A percentile compares a stretch with the other conserved stretches of the same genome.
Conservation (phyloP, 2,329 filamentous ascomycete species). For the Zymoseptoria brevis region DNA sequence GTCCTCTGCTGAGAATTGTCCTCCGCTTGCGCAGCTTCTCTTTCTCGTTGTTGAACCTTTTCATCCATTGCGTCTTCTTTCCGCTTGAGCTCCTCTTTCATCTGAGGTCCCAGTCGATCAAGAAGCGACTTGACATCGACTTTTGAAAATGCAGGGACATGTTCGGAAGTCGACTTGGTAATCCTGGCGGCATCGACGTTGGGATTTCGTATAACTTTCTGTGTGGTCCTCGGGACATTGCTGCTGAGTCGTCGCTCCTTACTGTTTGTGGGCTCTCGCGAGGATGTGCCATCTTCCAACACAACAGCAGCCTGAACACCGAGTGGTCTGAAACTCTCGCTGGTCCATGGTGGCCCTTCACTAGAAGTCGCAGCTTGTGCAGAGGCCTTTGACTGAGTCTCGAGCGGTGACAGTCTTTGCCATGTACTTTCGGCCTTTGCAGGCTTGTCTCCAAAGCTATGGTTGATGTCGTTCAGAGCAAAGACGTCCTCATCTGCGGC, state of each 20-base stretch:
- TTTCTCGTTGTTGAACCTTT: neutral
- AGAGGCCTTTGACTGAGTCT: neutral
- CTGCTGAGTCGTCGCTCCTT: neutral
- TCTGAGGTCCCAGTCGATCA: neutral
- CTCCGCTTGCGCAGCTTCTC: neutral
- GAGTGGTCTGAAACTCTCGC: neutral
- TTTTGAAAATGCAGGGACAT: neutral
- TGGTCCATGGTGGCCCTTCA: neutral
- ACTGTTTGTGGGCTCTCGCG: neutral
- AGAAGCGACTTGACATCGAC: neutral
- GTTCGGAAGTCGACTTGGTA: neutral
- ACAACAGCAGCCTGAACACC: neutral
- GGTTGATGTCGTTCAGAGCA: conserved; percentile 17
- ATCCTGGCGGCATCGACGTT: neutral
- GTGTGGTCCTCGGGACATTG: neutral
- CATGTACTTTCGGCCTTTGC: neutral
- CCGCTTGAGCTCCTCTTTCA: neutral
- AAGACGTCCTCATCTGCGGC: conserved; percentile 2
- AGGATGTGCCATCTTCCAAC: neutral
- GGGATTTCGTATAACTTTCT: neutral
- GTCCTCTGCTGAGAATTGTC: neutral
- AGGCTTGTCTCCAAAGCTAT: conserved; percentile 4
- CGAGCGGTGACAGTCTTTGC: neutral
- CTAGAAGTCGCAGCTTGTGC: neutral
- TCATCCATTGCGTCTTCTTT: neutral